Base-by-base conservation (phyloP, 805 yeast genomes). In the Starmerella powellii region DNA sequence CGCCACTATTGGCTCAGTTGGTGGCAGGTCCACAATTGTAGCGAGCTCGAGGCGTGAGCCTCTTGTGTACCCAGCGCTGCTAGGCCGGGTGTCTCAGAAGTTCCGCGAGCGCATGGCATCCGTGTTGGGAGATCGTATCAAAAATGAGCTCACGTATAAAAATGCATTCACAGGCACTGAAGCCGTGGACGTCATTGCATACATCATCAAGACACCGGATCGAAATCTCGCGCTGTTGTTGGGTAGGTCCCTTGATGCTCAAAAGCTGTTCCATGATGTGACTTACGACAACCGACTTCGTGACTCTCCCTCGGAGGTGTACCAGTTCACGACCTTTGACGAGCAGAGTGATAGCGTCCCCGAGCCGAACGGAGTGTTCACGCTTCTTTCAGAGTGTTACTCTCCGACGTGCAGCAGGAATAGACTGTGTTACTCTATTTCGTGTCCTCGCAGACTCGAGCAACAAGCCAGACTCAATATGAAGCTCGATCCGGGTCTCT, bases 341-440 rank as follows among this genome's bases (percentile, higher is more conserved):
- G 51, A 51, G n/a, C 45, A 41, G 12, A 47, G 47, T 35, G 40
- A 45, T 31, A 41, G 29, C 17, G 40, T 43, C 4, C 46, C 47
- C 3, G 56, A 48, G 8, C 86, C 85, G 10, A 83, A 83, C 60
- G 98, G 98, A 52, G 94, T 91, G 3, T 91, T 88, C 56, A 88
- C 95, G 1, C 65, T 88, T 33, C 66, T 91, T 48, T 83, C 96
- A 0, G 95, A 87, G 56, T 91, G 98, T 63, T 91, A 91, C 57
- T 86, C 96, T 0, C 95, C 98, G 27, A 91, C 98, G 0, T 91
- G 98, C 63, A 78, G 95, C 4, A 68, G 93, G 39, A 93, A 84
- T 55, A 68, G 74, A 27, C 65, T 88, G 31, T 91, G 98, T 63
- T 91, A 91, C 62, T 82, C 94, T 33, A 87, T 91, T 52, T 93